Percentiles rank a stretch among this genome's conserved stretches.
phyloP scores from a whole-genome alignment of 768 basidiomycete species.

The Cyclocybe aegerita region DNA sequence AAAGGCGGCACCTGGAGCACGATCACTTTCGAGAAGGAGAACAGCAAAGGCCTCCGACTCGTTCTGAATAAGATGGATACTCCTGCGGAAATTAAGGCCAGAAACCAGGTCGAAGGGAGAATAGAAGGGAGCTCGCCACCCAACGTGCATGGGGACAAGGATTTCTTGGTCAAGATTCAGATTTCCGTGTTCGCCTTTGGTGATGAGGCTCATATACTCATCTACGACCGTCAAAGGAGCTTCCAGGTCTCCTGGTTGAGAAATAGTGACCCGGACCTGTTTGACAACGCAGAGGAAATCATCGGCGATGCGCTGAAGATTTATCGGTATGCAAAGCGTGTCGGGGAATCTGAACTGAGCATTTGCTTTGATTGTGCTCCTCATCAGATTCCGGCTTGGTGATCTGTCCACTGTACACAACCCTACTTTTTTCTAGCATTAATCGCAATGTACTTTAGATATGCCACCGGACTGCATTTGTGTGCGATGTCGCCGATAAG shows the following conservation, averaged over 20 bases:
- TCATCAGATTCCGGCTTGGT: constrained; percentile 20
- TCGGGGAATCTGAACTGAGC: constrained; percentile 19
- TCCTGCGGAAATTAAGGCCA: constrained; percentile 4
- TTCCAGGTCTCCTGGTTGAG: constrained; percentile 29
- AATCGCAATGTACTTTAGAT: no score
- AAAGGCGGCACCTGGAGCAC: constrained; percentile 37
- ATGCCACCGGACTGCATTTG: no score
- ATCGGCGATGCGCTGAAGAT: constrained; percentile 15
- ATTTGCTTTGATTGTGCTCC: constrained; percentile 26
- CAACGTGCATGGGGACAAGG: constrained; percentile 32
- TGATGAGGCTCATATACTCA: constrained; percentile 21
- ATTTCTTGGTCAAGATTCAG: constrained; percentile 41
- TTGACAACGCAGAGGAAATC: constrained; percentile 3
- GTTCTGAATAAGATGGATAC: constrained; percentile 24
- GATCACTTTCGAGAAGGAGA: constrained; percentile 20
- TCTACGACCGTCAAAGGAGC: constrained; percentile 41
- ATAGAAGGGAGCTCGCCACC: constrained; percentile 15
- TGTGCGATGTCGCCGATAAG: no score
- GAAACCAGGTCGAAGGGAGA: neutral
- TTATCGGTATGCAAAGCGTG: constrained; percentile 20
- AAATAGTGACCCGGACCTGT: neutral
- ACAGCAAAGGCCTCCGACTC: neutral
- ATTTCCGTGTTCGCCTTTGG: constrained; percentile 19
- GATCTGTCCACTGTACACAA: neutral
- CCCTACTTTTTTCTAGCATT: no score